Conservation (phyloP, 192 early-diverging fungal species). For the Coemansia sp. region DNA sequence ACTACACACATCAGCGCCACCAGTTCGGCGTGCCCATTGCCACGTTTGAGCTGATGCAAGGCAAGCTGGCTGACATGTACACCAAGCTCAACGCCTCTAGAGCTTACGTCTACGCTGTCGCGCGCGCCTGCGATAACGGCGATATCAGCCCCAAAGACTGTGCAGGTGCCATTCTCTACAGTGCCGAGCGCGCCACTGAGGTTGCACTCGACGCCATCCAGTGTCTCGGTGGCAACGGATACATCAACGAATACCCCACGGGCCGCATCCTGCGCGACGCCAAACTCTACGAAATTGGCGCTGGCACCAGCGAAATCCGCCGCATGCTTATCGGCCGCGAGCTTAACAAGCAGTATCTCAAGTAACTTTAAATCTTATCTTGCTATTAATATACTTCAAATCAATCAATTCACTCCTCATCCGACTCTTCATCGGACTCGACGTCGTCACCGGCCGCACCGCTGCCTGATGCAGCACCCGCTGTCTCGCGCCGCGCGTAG, state of each 20-base stretch:
- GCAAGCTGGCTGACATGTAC: constrained; percentile 97
- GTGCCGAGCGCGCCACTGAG: constrained; percentile 92
- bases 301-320: constrained; percentile 92
- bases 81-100: constrained; percentile 91
- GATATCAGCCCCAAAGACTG: constrained; percentile 87
- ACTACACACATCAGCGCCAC: constrained; percentile 82
- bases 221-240: constrained; percentile 93
- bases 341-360: constrained; percentile 64
- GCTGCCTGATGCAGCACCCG: constrained; percentile 3
- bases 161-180: constrained; percentile 90
- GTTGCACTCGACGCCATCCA: constrained; percentile 91
- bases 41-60: constrained; percentile 89
- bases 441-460: constrained; percentile 13
- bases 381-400: too few relatives aligned
- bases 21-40: constrained; percentile 87
- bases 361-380: constrained; percentile 8
- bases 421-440: constrained; percentile 13
- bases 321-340: constrained; percentile 86
- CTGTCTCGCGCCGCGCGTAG: constrained; percentile 67
- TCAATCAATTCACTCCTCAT: too few relatives aligned
- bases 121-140: constrained; percentile 78
- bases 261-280: constrained; percentile 89
- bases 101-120: constrained; percentile 88
- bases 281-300: constrained; percentile 96
- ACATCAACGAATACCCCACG: constrained; percentile 87